Evolutionary conservation across 768 basidiomycete species (phyloP).

Genomic region (Coprinellus micaceus): DNA sequence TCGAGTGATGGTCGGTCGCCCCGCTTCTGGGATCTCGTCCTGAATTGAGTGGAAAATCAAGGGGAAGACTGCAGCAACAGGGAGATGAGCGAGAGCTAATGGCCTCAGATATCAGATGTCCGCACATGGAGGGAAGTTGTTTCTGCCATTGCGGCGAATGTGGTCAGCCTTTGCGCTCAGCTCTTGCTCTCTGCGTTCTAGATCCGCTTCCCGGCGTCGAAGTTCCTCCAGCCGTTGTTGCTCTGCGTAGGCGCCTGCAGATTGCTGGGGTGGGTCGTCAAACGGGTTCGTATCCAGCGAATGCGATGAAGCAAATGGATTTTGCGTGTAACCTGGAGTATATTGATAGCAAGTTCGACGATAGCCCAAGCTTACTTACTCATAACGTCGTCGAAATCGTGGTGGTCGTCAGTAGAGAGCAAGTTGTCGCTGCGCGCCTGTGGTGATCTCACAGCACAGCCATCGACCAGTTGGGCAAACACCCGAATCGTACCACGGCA

Average conservation of each 20-base stretch:
- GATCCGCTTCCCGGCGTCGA: conserved; percentile 73
- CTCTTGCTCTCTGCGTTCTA: conserved; percentile 76
- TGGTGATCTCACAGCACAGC: conserved; percentile 1
- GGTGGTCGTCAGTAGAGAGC: conserved; percentile 4
- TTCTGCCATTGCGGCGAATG: conserved; percentile 71
- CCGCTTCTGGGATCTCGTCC: conserved; percentile 84
- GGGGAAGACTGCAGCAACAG: conserved; percentile 68
- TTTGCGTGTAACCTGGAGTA: conserved; percentile 44
- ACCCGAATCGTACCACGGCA: too few relatives aligned
- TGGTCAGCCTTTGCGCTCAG: conserved; percentile 65
- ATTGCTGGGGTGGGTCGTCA: conserved; percentile 66
- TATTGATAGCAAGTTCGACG: conserved; percentile 4
- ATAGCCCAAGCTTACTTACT: conserved; percentile 21
- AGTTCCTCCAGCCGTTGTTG: conserved; percentile 59
- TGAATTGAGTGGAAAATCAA: conserved; percentile 91
- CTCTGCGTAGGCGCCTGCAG: conserved; percentile 31
- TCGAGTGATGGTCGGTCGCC: conserved; percentile 74
- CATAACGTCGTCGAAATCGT: conserved; percentile 28
- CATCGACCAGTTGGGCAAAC: not conserved
- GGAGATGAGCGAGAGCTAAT: conserved; percentile 14
- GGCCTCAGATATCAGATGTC: conserved; percentile 14
- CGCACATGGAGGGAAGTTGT: conserved; percentile 93
- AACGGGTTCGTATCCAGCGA: conserved; percentile 88
- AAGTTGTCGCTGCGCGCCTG: not conserved
- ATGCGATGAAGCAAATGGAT: conserved; percentile 82